Conservation (phyloP, 2,329 filamentous ascomycete genomes). For the Phialemonium atrogriseum region DNA sequence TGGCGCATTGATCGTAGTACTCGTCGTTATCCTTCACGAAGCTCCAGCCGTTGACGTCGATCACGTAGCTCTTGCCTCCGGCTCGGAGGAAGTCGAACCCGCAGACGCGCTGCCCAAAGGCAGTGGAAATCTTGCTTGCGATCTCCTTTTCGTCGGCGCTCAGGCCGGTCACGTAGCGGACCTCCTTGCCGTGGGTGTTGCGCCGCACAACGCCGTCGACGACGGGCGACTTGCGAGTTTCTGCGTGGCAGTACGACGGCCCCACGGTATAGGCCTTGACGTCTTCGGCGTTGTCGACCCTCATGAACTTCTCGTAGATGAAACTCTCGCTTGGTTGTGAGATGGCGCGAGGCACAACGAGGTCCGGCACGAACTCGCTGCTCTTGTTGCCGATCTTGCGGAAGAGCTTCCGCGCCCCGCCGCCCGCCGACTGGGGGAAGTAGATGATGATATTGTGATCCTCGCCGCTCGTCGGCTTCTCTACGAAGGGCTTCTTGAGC, state of each 20-base stretch:
- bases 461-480: conserved; percentile 96
- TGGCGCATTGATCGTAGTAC: conserved; percentile 88
- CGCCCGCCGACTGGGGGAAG: conserved; percentile 78
- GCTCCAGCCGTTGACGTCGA: conserved; percentile 98
- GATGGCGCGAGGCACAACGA: conserved; percentile 71
- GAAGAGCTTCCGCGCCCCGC: conserved; percentile 86
- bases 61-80: conserved; percentile 86
- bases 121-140: conserved; percentile 80
- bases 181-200: conserved; percentile 95
- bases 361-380: conserved; percentile 78
- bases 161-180: conserved; percentile 86
- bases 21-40: conserved; percentile 99
- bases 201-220: conserved; percentile 93
- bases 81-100: conserved; percentile 91
- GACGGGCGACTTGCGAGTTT: conserved; percentile 93
- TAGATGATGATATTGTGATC: conserved; percentile 99
- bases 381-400: conserved; percentile 98
- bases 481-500: conserved; percentile 89
- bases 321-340: conserved; percentile 77
- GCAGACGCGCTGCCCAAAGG: conserved; percentile 91
- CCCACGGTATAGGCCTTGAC: conserved; percentile 98
- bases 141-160: conserved; percentile 74
- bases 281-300: conserved; percentile 94
- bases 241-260: conserved; percentile 85
- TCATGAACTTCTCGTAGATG: conserved; percentile 94